These are phyloP conservation scores for Lentinula raphanica DNA, from an alignment of 768 basidiomycete genomes.

Conservation along the genomic window DNA sequence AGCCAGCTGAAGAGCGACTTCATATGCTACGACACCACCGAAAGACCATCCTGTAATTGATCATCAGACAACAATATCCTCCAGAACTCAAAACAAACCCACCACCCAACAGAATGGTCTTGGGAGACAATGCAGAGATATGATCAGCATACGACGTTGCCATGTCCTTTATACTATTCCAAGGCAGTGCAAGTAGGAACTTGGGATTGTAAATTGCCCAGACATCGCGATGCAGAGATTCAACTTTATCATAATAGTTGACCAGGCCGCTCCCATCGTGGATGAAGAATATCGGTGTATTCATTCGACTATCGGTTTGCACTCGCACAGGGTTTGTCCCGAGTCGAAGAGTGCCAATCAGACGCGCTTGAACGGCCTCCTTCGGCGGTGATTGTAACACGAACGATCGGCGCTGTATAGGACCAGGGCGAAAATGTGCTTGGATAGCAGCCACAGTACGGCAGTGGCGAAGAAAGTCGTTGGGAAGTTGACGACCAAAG, in stretches of 20 bases:
- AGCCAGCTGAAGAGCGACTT: constrained; percentile 50
- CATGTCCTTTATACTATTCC: constrained; percentile 49
- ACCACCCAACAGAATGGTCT: constrained; percentile 57
- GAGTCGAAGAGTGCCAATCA: constrained; percentile 17
- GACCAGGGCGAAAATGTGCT: background rate
- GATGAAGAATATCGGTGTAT: constrained; percentile 52
- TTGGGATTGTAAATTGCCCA: constrained; percentile 60
- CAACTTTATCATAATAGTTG: constrained; percentile 43
- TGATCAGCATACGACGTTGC: constrained; percentile 43
- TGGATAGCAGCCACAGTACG: constrained; percentile 36
- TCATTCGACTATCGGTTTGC: constrained; percentile 19
- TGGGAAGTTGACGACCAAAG: constrained; percentile 38
- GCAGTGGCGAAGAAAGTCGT: constrained; percentile 34
- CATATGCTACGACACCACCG: constrained; percentile 69
- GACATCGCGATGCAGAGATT: constrained; percentile 42
- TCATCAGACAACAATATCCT: background rate
- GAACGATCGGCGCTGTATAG: too few species aligned
- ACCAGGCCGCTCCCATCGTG: constrained; percentile 71
- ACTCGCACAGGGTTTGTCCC: constrained; percentile 29
- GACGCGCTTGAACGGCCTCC: constrained; percentile 1
- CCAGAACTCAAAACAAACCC: constrained; percentile 11
- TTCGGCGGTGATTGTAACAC: background rate
- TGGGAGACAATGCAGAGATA: constrained; percentile 29
- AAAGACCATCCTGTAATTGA: constrained; percentile 65
- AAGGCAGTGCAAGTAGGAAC: constrained; percentile 38